A percentile compares a stretch with the other conserved stretches of the same genome.
Evolutionary conservation across 2,329 filamentous ascomycete species (phyloP).

Genomic region (Stachybotrys elegans): DNA sequence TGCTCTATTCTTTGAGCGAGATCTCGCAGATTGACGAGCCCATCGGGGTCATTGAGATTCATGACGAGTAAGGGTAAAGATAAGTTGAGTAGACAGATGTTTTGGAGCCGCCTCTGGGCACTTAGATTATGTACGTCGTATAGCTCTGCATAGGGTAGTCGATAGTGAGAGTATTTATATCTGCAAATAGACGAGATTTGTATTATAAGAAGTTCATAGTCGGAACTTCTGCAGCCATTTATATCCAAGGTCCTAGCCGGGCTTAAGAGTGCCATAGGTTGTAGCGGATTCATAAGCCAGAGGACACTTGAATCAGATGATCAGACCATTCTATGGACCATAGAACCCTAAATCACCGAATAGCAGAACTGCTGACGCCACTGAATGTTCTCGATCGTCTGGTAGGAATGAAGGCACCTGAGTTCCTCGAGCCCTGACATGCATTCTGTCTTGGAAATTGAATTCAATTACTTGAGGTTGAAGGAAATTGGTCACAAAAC

Average conservation of each 20-base stretch:
- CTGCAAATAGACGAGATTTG: neutral
- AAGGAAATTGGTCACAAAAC: too few species aligned
- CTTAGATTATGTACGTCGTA: neutral
- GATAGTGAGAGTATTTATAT: neutral
- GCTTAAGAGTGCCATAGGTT: too few species aligned
- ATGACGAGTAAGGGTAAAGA: neutral
- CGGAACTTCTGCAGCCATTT: neutral
- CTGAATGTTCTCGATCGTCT: neutral
- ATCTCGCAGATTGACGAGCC: conserved; percentile 3
- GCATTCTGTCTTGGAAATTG: neutral
- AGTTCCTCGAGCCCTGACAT: neutral
- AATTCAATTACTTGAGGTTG: too few species aligned
- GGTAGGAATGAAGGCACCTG: neutral
- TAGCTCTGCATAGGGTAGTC: neutral
- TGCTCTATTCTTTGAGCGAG: conserved; percentile 2
- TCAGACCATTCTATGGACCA: neutral
- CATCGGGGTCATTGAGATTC: conserved; percentile 3
- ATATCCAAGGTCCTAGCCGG: neutral
- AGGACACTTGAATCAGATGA: neutral
- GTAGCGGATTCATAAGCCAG: neutral
- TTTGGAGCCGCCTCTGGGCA: neutral
- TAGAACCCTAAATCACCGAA: neutral
- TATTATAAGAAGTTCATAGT: neutral
- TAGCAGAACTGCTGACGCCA: neutral
- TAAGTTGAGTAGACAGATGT: neutral